A percentile compares a stretch with the other conserved stretches of the same genome.
Conservation (phyloP, 352 stramenopile species). For the Globisporangium acanthophoron region DNA sequence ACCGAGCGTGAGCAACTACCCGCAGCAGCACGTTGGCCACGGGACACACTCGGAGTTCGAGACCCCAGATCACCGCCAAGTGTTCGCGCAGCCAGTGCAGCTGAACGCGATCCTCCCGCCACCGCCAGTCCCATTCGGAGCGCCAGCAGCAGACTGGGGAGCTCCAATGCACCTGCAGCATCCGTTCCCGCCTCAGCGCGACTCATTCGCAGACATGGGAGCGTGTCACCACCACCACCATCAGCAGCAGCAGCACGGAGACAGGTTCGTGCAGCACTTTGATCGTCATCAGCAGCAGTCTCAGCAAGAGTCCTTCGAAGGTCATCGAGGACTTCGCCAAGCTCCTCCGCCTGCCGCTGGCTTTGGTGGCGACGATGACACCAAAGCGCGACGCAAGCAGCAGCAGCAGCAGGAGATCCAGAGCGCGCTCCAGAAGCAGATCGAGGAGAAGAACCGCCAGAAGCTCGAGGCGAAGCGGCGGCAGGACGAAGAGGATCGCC, state of each 20-base stretch:
- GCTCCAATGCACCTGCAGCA: slow-evolving; percentile 5
- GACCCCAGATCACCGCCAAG: background rate
- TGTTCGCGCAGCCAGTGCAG: slow-evolving; percentile 5
- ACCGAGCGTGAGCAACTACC: background rate
- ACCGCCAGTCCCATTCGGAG: background rate
- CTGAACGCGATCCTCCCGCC: background rate
- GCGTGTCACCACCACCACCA: slow-evolving; percentile 15
- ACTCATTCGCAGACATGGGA: background rate
- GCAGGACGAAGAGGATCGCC: slow-evolving; percentile 54
- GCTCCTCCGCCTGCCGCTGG: background rate
- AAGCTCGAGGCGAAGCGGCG: slow-evolving; percentile 49
- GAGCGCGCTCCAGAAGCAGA: slow-evolving; percentile 40
- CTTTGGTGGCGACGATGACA: slow-evolving; percentile 7
- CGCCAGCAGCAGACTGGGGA: slow-evolving; percentile 5
- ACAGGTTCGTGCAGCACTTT: background rate
- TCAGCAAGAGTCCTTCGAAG: slow-evolving; percentile 8
- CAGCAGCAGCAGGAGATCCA: slow-evolving; percentile 49
- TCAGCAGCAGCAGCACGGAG: slow-evolving; percentile 15
- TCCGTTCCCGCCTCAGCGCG: background rate
- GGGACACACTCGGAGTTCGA: background rate
- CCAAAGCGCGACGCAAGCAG: slow-evolving; percentile 5
- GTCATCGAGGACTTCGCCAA: background rate
- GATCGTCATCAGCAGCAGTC: slow-evolving; percentile 14
- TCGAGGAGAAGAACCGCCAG: slow-evolving; percentile 59
- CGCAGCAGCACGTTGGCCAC: background rate